A percentile compares a stretch with the other conserved stretches of the same genome.
These are phyloP conservation scores for Ceratobasidium sp. DNA, from an alignment of 1,284 basidiomycete species.

Conservation along the genomic window DNA sequence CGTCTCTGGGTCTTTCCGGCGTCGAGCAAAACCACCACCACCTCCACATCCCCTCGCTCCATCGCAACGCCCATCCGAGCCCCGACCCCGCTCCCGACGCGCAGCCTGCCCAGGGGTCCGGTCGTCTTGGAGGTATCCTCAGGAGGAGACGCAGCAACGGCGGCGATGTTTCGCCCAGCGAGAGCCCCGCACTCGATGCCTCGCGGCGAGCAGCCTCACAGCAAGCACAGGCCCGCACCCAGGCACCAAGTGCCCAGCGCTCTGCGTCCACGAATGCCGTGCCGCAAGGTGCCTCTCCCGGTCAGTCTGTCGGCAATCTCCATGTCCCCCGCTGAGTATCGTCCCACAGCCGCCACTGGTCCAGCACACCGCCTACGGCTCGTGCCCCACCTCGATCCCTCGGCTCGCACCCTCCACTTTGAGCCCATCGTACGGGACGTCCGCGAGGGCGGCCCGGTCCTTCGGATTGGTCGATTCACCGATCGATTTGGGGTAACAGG, in stretches of 20 bases:
- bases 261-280: constrained; percentile 8
- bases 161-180: constrained; percentile 23
- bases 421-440: constrained; percentile 92
- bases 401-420: constrained; percentile 89
- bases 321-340: neutral
- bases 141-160: constrained; percentile 34
- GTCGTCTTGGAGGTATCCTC: constrained; percentile 34
- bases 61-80: constrained; percentile 17
- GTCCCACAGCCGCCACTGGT: constrained; percentile 26
- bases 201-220: neutral
- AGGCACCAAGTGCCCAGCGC: constrained; percentile 5
- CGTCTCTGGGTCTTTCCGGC: constrained; percentile 17
- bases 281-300: neutral
- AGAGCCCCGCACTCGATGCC: constrained; percentile 1
- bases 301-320: neutral
- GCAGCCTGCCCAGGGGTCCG: neutral
- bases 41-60: constrained; percentile 37
- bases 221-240: neutral
- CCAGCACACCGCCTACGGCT: constrained; percentile 71
- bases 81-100: neutral
- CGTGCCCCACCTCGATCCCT: constrained; percentile 90
- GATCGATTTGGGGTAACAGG: constrained; percentile 77
- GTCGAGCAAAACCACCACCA: constrained; percentile 23
- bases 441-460: constrained; percentile 71
- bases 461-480: constrained; percentile 93